A percentile compares a stretch with the other conserved stretches of the same genome.
phyloP scores from a whole-genome alignment of 176 grass and related monocot species.

The Avena sativa region DNA sequence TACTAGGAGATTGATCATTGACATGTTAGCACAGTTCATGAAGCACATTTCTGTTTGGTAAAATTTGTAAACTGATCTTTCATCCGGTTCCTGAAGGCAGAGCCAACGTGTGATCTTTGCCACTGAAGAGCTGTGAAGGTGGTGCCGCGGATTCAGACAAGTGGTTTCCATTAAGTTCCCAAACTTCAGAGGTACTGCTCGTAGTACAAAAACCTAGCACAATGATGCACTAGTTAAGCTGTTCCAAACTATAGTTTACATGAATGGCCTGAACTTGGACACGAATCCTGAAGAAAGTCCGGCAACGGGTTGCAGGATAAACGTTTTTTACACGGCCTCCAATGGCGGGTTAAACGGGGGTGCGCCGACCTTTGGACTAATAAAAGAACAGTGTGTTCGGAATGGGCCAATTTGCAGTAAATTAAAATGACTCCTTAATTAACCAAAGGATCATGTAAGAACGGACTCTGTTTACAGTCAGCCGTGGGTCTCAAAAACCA shows the following conservation, averaged over 20 bases:
- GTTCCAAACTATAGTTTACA: background rate
- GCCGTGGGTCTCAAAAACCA: constrained; percentile 30
- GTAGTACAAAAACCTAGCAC: background rate
- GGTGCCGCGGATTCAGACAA: background rate
- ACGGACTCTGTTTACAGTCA: constrained; percentile 22
- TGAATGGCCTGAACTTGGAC: constrained; percentile 40
- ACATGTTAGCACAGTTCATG: background rate
- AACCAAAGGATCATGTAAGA: background rate
- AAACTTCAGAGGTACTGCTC: background rate
- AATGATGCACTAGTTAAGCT: background rate
- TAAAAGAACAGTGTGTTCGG: background rate
- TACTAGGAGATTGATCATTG: background rate
- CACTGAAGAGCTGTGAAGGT: background rate
- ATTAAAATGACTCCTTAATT: background rate
- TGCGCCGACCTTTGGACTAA: background rate
- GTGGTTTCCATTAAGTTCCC: background rate
- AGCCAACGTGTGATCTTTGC: background rate
- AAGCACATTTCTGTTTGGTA: background rate
- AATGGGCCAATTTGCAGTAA: constrained; percentile 33
- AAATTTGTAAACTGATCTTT: background rate
- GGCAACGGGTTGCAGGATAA: constrained; percentile 35
- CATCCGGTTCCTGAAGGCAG: background rate
- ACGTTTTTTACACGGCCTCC: background rate
- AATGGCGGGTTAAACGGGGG: background rate
- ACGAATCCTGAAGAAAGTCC: constrained; percentile 20